Percentiles rank a stretch among this genome's conserved stretches.
Conservation (phyloP, 2,329 filamentous ascomycete species). For the Aureobasidium uvarum region DNA sequence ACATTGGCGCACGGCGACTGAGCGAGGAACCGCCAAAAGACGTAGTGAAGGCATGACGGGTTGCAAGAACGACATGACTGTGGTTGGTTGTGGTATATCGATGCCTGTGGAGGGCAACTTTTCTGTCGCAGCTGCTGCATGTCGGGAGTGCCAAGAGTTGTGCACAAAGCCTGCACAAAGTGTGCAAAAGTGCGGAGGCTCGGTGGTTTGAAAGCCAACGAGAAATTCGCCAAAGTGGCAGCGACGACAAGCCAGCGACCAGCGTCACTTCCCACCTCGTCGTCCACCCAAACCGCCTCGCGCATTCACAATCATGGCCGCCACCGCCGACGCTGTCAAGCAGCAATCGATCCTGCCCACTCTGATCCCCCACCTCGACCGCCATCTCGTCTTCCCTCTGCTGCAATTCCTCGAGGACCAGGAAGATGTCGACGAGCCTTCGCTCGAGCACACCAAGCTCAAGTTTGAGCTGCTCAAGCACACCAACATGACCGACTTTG, state of each 20-base stretch:
- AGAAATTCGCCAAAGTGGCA: slow-evolving; percentile 19
- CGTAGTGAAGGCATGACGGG: slow-evolving; percentile 44
- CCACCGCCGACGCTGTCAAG: slow-evolving; percentile 56
- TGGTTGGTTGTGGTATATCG: neutral
- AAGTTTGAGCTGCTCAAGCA: slow-evolving; percentile 94
- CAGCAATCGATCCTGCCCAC: slow-evolving; percentile 81
- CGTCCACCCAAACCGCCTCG: neutral
- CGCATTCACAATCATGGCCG: slow-evolving; percentile 40
- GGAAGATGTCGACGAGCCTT: slow-evolving; percentile 70
- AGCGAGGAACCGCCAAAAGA: slow-evolving; percentile 42
- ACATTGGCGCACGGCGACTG: slow-evolving; percentile 41
- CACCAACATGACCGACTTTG: slow-evolving; percentile 99
- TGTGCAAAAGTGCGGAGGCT: neutral
- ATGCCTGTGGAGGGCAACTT: neutral
- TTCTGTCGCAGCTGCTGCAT: neutral
- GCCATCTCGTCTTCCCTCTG: slow-evolving; percentile 93
- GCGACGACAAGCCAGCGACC: slow-evolving; percentile 27
- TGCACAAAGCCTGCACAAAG: neutral
- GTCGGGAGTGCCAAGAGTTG: neutral
- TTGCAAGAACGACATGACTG: slow-evolving; percentile 25
- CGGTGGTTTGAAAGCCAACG: slow-evolving; percentile 2
- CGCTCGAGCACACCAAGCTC: slow-evolving; percentile 69
- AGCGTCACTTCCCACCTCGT: slow-evolving; percentile 7
- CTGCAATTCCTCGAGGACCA: slow-evolving; percentile 86
- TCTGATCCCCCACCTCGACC: slow-evolving; percentile 87